These are phyloP conservation scores for Lycium barbarum DNA, from an alignment of 257 asterid genomes.

Conservation along the genomic window DNA sequence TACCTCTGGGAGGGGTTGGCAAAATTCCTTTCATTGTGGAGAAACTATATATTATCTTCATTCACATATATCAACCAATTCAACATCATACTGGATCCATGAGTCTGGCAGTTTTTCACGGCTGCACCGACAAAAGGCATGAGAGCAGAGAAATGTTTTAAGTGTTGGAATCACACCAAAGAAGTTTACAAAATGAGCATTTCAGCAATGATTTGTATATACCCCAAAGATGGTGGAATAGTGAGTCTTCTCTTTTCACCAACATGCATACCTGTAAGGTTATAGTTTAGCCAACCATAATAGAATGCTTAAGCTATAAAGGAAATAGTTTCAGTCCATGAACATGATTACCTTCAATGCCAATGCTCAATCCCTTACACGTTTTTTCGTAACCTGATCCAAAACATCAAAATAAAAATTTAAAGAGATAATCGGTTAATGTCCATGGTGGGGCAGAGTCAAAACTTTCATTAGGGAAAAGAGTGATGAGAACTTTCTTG, in stretches of 20 bases:
- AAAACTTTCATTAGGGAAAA: neutral
- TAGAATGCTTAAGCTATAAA: neutral
- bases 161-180: conserved; percentile 7
- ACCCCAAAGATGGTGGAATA: conserved; percentile 80
- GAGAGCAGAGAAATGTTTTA: neutral
- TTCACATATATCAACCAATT: conserved; percentile 26
- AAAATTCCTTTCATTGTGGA: neutral
- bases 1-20: too few species aligned
- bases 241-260: conserved; percentile 73
- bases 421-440: neutral
- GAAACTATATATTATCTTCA: neutral
- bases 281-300: neutral
- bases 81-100: conserved; percentile 30
- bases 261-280: conserved; percentile 63
- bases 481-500: neutral
- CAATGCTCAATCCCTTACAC: conserved; percentile 64
- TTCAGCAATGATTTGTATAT: conserved; percentile 31
- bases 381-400: conserved; percentile 52
- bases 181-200: neutral
- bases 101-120: conserved; percentile 25
- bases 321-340: neutral
- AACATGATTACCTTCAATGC: conserved; percentile 57
- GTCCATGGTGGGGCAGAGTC: neutral
- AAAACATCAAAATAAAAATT: conserved; percentile 2
- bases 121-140: conserved; percentile 7